Evolutionary conservation across 768 basidiomycete genomes (phyloP), one percentile per base, ranked within the genome.

Genomic region (Lactarius deliciosus): DNA sequence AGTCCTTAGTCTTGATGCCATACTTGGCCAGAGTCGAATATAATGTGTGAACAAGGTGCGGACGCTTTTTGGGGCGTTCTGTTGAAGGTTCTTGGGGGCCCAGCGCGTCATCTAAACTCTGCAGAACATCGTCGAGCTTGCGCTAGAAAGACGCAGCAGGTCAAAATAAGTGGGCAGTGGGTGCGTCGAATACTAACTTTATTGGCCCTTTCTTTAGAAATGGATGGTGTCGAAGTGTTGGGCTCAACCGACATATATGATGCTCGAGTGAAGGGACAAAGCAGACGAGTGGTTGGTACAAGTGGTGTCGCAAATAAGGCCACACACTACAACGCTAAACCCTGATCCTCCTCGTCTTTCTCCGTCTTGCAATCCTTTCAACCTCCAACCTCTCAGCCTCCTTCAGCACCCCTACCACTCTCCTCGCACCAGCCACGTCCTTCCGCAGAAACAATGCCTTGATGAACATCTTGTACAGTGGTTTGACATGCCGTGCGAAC

Each of bases 11-110:
- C 72, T 81, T 85, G 50, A 89, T 83, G 5, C 88, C 88, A 73
- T 92, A 91, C 77, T 91, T 93, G 55, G 88, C 83, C 54, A 94
- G 80, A 2, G 89, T 89, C 1, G 91, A 87, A 74, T 92, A 94
- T 3, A 94, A 73, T 1, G 90, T 88, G 16, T 81, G 85, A 59
- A 80, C 74, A 7, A 83, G 79, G 25, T 79, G 76, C 54, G 79
- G 82, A 70, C 88, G 86, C 25, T 82, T 83, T n/a, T 86, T 79
- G 3, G 78, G 76, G 28, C 71, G 76, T 36, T 77, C 78, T 63
- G 67, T 77, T 71, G 64, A 62, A 36, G 61, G 69, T 28, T 56
- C 58, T 11, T 71, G 71, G 1, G 82, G 72, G 18, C 77, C 76
- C 22, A 90, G 83, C 13, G 87, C 89, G 59, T 79, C 82, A 73